These are phyloP conservation scores for Metarhizium brunneum DNA, from an alignment of 2,329 filamentous ascomycete genomes.

Conservation along the genomic window DNA sequence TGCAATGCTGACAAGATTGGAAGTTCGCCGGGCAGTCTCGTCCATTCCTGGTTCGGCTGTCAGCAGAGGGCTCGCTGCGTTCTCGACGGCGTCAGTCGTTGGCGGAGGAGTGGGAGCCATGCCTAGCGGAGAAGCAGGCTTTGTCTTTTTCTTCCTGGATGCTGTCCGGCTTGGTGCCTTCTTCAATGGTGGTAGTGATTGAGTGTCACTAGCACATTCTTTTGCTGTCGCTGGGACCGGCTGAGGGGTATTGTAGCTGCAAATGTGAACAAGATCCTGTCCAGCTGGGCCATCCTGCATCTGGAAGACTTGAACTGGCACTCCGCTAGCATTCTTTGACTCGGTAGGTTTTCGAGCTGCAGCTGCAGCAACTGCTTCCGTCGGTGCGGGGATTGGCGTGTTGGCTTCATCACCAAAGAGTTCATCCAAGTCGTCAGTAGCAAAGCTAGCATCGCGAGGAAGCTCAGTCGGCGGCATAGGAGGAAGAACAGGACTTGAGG, in stretches of 20 bases:
- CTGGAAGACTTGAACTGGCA: constrained; percentile 35
- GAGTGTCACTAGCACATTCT: constrained; percentile 7
- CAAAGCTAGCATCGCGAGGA: constrained; percentile 70
- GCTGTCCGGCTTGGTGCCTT: constrained; percentile 10
- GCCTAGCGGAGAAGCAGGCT: constrained; percentile 13
- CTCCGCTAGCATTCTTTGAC: constrained; percentile 23
- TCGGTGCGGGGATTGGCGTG: constrained; percentile 24
- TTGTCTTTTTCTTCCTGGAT: constrained; percentile 11
- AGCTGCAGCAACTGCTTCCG: constrained; percentile 17
- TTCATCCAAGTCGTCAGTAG: constrained; percentile 68
- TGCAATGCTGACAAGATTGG: constrained; percentile 5
- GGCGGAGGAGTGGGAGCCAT: constrained; percentile 28
- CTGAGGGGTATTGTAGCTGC: constrained; percentile 21
- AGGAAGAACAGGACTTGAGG: constrained; percentile 71
- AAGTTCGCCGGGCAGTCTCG: constrained; percentile 5
- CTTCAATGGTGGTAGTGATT: constrained; percentile 16
- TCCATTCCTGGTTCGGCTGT: not conserved
- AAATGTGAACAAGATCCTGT: constrained; percentile 26
- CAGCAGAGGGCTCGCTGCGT: constrained; percentile 17
- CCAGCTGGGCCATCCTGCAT: constrained; percentile 26
- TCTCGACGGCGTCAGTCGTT: constrained; percentile 28
- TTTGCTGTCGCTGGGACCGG: constrained; percentile 7
- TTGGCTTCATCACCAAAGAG: constrained; percentile 53
- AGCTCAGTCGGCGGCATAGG: constrained; percentile 52
- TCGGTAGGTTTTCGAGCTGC: constrained; percentile 16